A percentile compares a stretch with the other conserved stretches of the same genome.
Conservation (phyloP, 352 stramenopile genomes). For the Globisporangium alternatum region DNA sequence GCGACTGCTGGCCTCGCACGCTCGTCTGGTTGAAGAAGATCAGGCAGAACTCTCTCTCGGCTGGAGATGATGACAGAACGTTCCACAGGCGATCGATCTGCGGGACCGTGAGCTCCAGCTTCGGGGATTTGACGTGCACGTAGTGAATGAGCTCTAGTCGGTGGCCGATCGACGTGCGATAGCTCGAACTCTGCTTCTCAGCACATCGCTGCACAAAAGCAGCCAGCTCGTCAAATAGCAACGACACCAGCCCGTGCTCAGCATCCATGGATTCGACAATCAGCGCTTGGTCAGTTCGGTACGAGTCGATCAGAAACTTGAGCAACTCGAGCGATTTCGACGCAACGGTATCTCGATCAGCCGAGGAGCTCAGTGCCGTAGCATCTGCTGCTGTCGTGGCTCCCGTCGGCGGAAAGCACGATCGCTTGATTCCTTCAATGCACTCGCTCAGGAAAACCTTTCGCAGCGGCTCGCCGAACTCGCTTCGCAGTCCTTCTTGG, state of each 20-base stretch:
- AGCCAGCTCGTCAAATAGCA: conserved; percentile 84
- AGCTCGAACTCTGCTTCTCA: conserved; percentile 46
- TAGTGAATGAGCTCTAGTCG: conserved; percentile 87
- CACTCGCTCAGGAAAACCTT: conserved; percentile 73
- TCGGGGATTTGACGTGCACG: conserved; percentile 76
- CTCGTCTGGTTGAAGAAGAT: conserved; percentile 86
- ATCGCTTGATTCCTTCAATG: conserved; percentile 75
- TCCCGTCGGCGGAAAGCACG: conserved; percentile 39
- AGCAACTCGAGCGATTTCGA: conserved; percentile 80
- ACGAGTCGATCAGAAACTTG: conserved; percentile 87
- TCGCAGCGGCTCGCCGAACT: conserved; percentile 62
- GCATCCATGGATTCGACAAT: conserved; percentile 74
- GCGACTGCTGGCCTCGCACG: conserved; percentile 35
- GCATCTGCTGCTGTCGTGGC: neutral
- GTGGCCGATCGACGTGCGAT: conserved; percentile 77
- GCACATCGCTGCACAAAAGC: conserved; percentile 64
- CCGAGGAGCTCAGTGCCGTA: conserved; percentile 17
- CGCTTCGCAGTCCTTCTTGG: conserved; percentile 71
- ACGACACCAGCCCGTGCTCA: conserved; percentile 63
- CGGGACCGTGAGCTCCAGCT: conserved; percentile 68
- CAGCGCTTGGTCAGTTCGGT: conserved; percentile 58
- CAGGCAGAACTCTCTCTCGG: conserved; percentile 78
- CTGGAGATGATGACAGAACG: conserved; percentile 64
- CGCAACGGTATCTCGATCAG: conserved; percentile 37
- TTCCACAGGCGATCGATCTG: conserved; percentile 79